A percentile compares a stretch with the other conserved stretches of the same genome.
Conservation (phyloP, 2,329 filamentous ascomycete genomes). For the Neoscytalidium dimidiatum region DNA sequence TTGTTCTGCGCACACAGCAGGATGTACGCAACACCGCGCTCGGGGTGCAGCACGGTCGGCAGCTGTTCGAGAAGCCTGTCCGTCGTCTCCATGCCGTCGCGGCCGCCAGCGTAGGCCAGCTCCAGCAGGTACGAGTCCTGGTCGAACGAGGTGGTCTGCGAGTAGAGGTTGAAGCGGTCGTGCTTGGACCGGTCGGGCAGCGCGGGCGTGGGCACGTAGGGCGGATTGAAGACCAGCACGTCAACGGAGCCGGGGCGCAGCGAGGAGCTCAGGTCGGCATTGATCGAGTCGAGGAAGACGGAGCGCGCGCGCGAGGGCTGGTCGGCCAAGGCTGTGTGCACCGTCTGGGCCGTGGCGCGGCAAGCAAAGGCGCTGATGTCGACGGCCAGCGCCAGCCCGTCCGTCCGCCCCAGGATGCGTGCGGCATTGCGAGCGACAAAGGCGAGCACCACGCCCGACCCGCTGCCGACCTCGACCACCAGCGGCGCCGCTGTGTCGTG, state of each 20-base stretch:
- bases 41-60: constrained; percentile 61
- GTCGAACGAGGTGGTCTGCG: constrained; percentile 58
- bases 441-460: constrained; percentile 90
- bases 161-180: constrained; percentile 26
- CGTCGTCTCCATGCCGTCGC: constrained; percentile 92
- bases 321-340: constrained; percentile 51
- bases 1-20: constrained; percentile 89
- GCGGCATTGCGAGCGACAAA: constrained; percentile 78
- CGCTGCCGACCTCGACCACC: constrained; percentile 83
- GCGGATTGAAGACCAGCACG: constrained; percentile 92
- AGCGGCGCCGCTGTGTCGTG: constrained; percentile 47
- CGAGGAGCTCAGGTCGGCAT: constrained; percentile 68
- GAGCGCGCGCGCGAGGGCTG: background rate
- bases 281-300: constrained; percentile 65
- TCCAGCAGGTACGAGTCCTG: constrained; percentile 81
- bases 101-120: constrained; percentile 85
- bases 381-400: constrained; percentile 72
- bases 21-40: constrained; percentile 80
- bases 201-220: constrained; percentile 85
- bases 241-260: constrained; percentile 67
- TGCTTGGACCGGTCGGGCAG: constrained; percentile 60
- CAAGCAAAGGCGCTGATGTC: constrained; percentile 89
- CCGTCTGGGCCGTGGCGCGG: constrained; percentile 70
- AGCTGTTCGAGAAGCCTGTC: constrained; percentile 73
- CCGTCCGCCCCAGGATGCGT: constrained; percentile 69